A percentile compares a stretch with the other conserved stretches of the same genome.
Evolutionary conservation across 805 yeast genomes (phyloP).

Genomic region (Candida loeiensis): DNA sequence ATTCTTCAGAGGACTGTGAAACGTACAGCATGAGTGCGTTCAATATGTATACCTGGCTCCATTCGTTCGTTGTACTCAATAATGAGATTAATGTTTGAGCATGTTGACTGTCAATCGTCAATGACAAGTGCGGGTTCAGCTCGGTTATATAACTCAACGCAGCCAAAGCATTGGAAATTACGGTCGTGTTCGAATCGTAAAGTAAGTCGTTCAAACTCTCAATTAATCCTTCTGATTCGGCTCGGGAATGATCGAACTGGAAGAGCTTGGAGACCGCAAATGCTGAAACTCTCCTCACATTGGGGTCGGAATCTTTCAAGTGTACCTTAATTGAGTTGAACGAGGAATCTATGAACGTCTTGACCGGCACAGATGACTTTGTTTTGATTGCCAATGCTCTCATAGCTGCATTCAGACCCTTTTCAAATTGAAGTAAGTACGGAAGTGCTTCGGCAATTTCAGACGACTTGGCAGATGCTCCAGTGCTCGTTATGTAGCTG

Average conservation of each 20-base stretch:
- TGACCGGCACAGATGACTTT: conserved; percentile 53
- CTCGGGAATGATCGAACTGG: conserved; percentile 49
- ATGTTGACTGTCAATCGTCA: conserved; percentile 51
- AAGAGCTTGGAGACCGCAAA: conserved; percentile 65
- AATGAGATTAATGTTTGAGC: conserved; percentile 32
- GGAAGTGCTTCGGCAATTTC: conserved; percentile 56
- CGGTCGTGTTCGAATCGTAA: conserved; percentile 54
- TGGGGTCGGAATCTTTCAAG: conserved; percentile 48
- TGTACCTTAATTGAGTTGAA: conserved; percentile 34
- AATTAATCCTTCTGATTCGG: conserved; percentile 42
- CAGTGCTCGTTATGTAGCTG: conserved; percentile 61
- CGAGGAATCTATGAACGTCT: conserved; percentile 48
- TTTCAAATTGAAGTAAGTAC: conserved; percentile 50
- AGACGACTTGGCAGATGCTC: conserved; percentile 49
- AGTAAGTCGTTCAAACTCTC: conserved; percentile 49
- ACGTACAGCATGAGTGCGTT: conserved; percentile 63
- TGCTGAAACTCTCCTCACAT: conserved; percentile 67
- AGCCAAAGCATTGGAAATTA: conserved; percentile 70
- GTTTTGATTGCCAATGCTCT: conserved; percentile 65
- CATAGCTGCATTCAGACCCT: conserved; percentile 44
- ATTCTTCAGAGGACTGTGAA: conserved; percentile 68
- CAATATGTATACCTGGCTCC: conserved; percentile 71
- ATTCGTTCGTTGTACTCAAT: conserved; percentile 48
- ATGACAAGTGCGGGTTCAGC: conserved; percentile 42
- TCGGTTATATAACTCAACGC: conserved; percentile 66